Evolutionary conservation across 345 rosid genomes (phyloP).

Genomic region (Hypericum androsaemum): DNA sequence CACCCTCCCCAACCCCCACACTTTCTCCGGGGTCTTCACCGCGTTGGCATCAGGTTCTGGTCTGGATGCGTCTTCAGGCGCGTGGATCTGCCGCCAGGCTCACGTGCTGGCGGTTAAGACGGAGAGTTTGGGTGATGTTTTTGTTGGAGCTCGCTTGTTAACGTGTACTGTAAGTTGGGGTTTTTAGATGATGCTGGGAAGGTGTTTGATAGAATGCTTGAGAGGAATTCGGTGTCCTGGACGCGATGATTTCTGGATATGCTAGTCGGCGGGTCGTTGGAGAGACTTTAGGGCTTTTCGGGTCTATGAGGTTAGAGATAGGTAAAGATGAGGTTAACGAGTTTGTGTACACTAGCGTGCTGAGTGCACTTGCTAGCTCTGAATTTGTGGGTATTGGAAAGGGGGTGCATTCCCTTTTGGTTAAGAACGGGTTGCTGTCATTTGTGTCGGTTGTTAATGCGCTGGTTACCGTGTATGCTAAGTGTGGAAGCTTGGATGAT

Average conservation of each 20-base stretch:
- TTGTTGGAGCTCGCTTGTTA: constrained; percentile 64
- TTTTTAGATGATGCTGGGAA: constrained; percentile 43
- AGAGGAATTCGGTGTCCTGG: constrained; percentile 54
- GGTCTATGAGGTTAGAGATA: constrained; percentile 31
- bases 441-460: constrained; percentile 53
- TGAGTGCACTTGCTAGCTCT: constrained; percentile 48
- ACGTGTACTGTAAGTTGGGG: constrained; percentile 56
- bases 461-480: constrained; percentile 70
- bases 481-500: constrained; percentile 51
- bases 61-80: constrained; percentile 24
- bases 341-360: constrained; percentile 56
- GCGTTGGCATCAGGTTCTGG: constrained; percentile 18
- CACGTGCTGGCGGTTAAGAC: constrained; percentile 53
- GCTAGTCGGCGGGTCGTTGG: constrained; percentile 38
- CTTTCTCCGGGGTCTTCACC: constrained; percentile 62
- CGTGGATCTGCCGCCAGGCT: constrained; percentile 45
- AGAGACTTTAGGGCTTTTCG: constrained; percentile 36
- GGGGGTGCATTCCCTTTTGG: constrained; percentile 44
- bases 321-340: constrained; percentile 34
- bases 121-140: constrained; percentile 50
- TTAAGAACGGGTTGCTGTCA: constrained; percentile 39
- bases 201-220: constrained; percentile 54
- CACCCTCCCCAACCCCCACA: constrained; percentile 61
- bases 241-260: constrained; percentile 64
- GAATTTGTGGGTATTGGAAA: constrained; percentile 38